Base-by-base conservation (phyloP, 2,329 filamentous ascomycete genomes). In the Neocatenulostroma microsporum region DNA sequence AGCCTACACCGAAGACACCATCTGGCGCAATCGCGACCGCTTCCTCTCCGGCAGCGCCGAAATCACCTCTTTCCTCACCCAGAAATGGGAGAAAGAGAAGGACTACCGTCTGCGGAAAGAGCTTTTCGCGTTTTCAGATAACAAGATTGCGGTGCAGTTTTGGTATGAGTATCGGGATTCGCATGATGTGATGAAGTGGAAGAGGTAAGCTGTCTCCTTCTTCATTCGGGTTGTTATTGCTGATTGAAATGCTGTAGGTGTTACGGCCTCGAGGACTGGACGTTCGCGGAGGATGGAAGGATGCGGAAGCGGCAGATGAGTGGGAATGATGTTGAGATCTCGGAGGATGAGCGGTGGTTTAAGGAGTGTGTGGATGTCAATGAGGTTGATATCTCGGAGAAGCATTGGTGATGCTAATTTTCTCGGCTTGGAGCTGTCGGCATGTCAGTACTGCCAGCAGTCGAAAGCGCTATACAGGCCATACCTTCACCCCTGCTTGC, bases 261-360 rank as follows among this genome's bases (percentile, higher is more conserved):
- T 29, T 93, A 93, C 53, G 86, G 86, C 0, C 71, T 93, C 9
- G 82, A 86, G 54, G 80, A 86, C 54, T 85, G 81, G 82, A 85
- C 80, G 0, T 85, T 84, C 59, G n/a, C n/a, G 0, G 67, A 72
- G 1, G 73, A 83, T 48, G 82, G 82, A 0, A 63, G 76, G 33
- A 86, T 85, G 81, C 65, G 73, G 41, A 85, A 84, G 68, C 63
- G 81, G 30, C 75, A 80, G 67, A 85, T 85, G 81, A 84, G 80
- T 52, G 82, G 76, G 1, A 84, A 84, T 45, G 78, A 85, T 57
- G 68, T 84, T 24, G 71, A 69, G 53, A 80, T 84, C 35, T 49
- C 42, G 1, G 73, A 80, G 18, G 64, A 58, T 23, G 76, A 80
- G 56, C 68, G 82, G 29, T 86, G 82, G 80, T 85, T 80, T 54